Evolutionary conservation across 495 filamentous ascomycete genomes (phyloP), one percentile per base, ranked within the genome.

Genomic region (Penicillium atrosanguineum): DNA sequence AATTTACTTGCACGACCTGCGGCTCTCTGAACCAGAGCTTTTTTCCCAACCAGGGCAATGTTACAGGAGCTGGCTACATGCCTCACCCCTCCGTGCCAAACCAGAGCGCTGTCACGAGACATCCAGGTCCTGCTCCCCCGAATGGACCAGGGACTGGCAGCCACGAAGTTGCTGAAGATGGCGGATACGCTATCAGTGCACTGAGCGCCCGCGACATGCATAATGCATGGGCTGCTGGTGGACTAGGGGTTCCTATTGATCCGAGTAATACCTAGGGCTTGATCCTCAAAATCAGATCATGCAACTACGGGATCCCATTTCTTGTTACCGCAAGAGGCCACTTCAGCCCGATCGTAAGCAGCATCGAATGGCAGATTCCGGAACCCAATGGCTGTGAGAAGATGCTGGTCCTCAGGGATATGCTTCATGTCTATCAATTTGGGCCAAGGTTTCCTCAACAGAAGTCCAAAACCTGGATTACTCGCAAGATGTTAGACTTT

Each of bases 101-200:
- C 7, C 61, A 61, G 26, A 52, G 45, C 28, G 38, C 50, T 26
- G 54, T 62, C 15, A 36, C 63, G 11, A 55, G 62, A 41, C 60
- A 62, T 29, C 23, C 54, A 4, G 65, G 62, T 6, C 58, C 62
- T 26, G 47, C 59, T 21, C 51, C 59, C 12, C 62, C 66, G 23
- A 23, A 58, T 42, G 65, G 61, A 15, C 53, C 57, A 29, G 53
- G 47, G 18, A 52, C 23, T 29, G 53, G 51, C 54, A 28, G 73
- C 72, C 44, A 76, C 72, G 59, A 73, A 67, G 47, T 70, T 75
- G 21, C 75, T 76, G 56, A 76, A 73, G 38, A 77, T 79, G 49
- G 75, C 62, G 41, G 28, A 6, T 67, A 55, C 37, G 14, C 42
- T 28, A 52, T 61, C 9, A 65, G 63, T 18, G 46, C 59, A 9